A percentile compares a stretch with the other conserved stretches of the same genome.
Conservation (phyloP, 2,329 filamentous ascomycete species). For the Aspergillus chevalieri region DNA sequence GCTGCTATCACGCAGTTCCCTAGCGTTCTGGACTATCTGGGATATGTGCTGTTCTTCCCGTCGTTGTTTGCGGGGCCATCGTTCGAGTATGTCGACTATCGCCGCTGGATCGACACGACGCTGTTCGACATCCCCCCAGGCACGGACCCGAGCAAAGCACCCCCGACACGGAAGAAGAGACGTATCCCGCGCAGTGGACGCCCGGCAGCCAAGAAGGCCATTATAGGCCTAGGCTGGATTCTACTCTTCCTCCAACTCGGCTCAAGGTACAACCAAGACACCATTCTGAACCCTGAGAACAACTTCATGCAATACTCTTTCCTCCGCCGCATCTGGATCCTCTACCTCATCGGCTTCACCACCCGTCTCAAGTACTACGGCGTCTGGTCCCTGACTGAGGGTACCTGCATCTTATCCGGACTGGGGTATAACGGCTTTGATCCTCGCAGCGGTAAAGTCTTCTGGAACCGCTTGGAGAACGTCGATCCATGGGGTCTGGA, state of each 20-base stretch:
- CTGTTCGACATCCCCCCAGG: slow-evolving; percentile 85
- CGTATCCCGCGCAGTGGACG: slow-evolving; percentile 87
- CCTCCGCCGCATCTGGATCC: slow-evolving; percentile 64
- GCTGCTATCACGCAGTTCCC: slow-evolving; percentile 72
- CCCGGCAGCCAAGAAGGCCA: slow-evolving; percentile 72
- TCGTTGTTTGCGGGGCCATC: slow-evolving; percentile 82
- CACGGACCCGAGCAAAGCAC: slow-evolving; percentile 76
- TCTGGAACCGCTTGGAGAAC: slow-evolving; percentile 86
- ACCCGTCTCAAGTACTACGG: slow-evolving; percentile 92
- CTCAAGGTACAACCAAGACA: slow-evolving; percentile 57
- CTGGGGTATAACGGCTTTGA: slow-evolving; percentile 94
- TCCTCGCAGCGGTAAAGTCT: slow-evolving; percentile 72
- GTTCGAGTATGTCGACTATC: slow-evolving; percentile 92
- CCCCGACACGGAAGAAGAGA: slow-evolving; percentile 79
- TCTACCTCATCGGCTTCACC: slow-evolving; percentile 79
- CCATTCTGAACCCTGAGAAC: slow-evolving; percentile 61
- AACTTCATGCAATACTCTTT: slow-evolving; percentile 63
- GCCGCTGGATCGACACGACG: slow-evolving; percentile 81
- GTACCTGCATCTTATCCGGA: slow-evolving; percentile 86
- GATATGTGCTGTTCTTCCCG: slow-evolving; percentile 94
- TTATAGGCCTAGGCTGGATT: slow-evolving; percentile 71
- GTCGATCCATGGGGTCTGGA: slow-evolving; percentile 83
- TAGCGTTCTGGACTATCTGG: slow-evolving; percentile 69
- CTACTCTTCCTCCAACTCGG: slow-evolving; percentile 68
- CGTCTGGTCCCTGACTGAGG: slow-evolving; percentile 89